A percentile compares a stretch with the other conserved stretches of the same genome.
These are phyloP conservation scores for Tetrapyrgos nigripes DNA, from an alignment of 1,284 basidiomycete species.

Conservation along the genomic window DNA sequence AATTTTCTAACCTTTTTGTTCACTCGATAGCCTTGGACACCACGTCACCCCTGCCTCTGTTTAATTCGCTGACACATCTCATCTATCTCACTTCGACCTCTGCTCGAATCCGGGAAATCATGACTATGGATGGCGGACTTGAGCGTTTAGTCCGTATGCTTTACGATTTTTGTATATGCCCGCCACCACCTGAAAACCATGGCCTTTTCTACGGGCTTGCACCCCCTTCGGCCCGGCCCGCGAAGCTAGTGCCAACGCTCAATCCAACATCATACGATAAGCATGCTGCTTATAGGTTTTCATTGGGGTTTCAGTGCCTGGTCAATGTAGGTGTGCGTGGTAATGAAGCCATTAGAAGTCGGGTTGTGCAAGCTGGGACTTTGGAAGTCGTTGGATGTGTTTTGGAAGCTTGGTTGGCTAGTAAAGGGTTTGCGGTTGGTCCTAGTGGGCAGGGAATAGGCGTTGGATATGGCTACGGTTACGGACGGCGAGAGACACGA, in stretches of 20 bases:
- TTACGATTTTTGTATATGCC: conserved; percentile 84
- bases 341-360: conserved; percentile 89
- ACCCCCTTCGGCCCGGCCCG: conserved; percentile 59
- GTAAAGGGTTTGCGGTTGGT: conserved; percentile 82
- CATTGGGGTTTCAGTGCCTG: conserved; percentile 95
- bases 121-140: conserved; percentile 96
- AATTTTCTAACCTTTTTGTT: conserved; percentile 18
- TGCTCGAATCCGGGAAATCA: conserved; percentile 96
- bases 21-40: conserved; percentile 86
- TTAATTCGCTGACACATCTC: conserved; percentile 97
- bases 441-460: conserved; percentile 45
- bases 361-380: conserved; percentile 96
- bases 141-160: conserved; percentile 94
- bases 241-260: conserved; percentile 60
- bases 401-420: conserved; percentile 90
- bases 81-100: conserved; percentile 98
- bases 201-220: conserved; percentile 76
- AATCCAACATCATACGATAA: conserved; percentile 80
- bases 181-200: conserved; percentile 78
- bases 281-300: conserved; percentile 86
- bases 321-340: conserved; percentile 98
- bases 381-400: conserved; percentile 95
- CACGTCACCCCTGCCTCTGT: conserved; percentile 87
- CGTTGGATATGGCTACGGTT: not conserved
- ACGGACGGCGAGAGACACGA: conserved; percentile 60